These are phyloP conservation scores for Diaporthe capsici DNA, from an alignment of 2,329 filamentous ascomycete genomes.

Conservation along the genomic window DNA sequence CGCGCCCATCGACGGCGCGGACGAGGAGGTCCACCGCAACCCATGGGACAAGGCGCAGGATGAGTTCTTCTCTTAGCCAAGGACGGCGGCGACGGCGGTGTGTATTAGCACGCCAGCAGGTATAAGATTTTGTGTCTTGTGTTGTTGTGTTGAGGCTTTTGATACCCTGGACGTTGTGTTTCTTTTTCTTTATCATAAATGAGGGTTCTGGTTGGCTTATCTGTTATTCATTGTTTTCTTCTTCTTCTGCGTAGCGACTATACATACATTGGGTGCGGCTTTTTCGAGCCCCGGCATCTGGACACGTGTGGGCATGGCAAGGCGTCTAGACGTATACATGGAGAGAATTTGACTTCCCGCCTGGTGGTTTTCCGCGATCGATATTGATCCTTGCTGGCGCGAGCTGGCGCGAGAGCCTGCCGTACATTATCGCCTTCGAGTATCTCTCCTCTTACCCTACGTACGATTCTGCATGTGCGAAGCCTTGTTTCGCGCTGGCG, in stretches of 20 bases:
- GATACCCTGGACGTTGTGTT: conserved; percentile 31
- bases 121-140: conserved; percentile 14
- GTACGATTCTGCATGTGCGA: background rate
- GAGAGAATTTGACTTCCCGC: conserved; percentile 3
- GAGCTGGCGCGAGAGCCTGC: no score
- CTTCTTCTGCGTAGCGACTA: background rate
- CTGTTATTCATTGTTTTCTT: background rate
- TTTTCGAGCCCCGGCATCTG: conserved; percentile 1
- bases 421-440: background rate
- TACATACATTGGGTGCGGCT: conserved; percentile 16
- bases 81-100: background rate
- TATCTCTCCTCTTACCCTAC: no score
- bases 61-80: conserved; percentile 15
- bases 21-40: conserved; percentile 59
- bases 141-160: conserved; percentile 26
- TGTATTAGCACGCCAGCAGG: conserved; percentile 19
- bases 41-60: conserved; percentile 55
- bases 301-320: conserved; percentile 25
- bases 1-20: conserved; percentile 51
- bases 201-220: background rate
- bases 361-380: background rate
- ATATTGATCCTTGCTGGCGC: no score
- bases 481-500: background rate
- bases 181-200: background rate
- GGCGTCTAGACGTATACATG: conserved; percentile 32